Conservation (phyloP, 768 basidiomycete species). For the Psilocybe tampanensis region DNA sequence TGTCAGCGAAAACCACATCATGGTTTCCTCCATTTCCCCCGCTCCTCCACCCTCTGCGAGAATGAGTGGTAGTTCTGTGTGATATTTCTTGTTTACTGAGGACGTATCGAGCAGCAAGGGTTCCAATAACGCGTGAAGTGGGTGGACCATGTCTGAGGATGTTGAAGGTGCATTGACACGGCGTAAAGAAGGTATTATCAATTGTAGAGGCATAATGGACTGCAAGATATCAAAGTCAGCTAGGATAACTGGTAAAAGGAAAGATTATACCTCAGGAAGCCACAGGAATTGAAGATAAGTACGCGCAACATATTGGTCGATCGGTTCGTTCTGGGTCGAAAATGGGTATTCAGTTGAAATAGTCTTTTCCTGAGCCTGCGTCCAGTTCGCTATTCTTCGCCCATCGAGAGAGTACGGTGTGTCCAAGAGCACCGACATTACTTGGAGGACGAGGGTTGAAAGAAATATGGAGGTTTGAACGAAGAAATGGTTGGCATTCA, state of each 20-base stretch:
- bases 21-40: constrained; percentile 66
- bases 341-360: constrained; percentile 62
- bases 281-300: constrained; percentile 78
- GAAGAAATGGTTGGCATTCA: background rate
- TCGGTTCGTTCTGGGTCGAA: constrained; percentile 42
- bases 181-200: constrained; percentile 57
- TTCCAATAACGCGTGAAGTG: constrained; percentile 61
- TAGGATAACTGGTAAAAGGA: background rate
- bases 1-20: constrained; percentile 76
- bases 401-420: constrained; percentile 12
- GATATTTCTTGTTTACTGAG: constrained; percentile 59
- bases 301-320: constrained; percentile 60
- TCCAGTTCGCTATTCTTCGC: constrained; percentile 43
- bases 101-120: constrained; percentile 65
- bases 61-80: constrained; percentile 61
- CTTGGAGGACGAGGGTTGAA: background rate
- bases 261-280: constrained; percentile 64
- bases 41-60: constrained; percentile 60
- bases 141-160: constrained; percentile 40
- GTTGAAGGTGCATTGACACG: constrained; percentile 45
- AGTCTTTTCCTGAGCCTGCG: constrained; percentile 57
- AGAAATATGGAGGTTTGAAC: background rate
- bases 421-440: background rate
- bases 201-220: constrained; percentile 71
- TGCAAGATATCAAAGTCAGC: constrained; percentile 25